Evolutionary conservation across 805 yeast species (phyloP), one percentile per base, ranked within the genome.

Genomic region (Hanseniaspora valbyensis): DNA sequence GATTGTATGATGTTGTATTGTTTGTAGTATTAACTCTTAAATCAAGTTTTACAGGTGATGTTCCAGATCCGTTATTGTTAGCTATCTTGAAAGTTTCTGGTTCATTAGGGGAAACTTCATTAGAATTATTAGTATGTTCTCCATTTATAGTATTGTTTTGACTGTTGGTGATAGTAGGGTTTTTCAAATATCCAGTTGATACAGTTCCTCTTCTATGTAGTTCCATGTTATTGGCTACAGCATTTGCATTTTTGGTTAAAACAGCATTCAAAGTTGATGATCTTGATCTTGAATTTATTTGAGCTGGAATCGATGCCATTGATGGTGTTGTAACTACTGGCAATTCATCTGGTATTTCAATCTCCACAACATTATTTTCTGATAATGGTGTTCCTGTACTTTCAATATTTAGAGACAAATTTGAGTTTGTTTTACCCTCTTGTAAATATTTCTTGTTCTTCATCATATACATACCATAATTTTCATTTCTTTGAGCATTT

Each of bases 271-370:
- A 56, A 6, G 69, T 59, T 21, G 68, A 58, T 4, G 69, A 63
- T 22, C 69, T 63, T 21, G 63, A 65, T 43, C 61, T 63, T 9
- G 74, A 62, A 37, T 67, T 65, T 8, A 70, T 66, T 13, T 70
- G 68, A 10, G 71, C 65, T 8, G 67, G 52, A 67, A 68, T 49
- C 69, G 57, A 44, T 1, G 59, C 49, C n/a, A 54, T 53, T 10
- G 56, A 54, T 2, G 58, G 56, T 10, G 56, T 42, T 2, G 61
- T 42, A 18, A 59, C 59, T 1, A 57, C 56, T 10, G 69, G 69
- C 30, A 65, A 50, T 42, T 65, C 69, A 54, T 64, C 68, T 1
- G 90, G 90, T 38, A 83, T 83, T 60, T 82, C 89, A 2, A 81
- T 37, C 4, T n/a, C n/a, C n/a, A n/a, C n/a, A n/a, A 51, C 43